phyloP scores from a whole-genome alignment of 306 rosid species.

The Cicer chorassanicum region DNA sequence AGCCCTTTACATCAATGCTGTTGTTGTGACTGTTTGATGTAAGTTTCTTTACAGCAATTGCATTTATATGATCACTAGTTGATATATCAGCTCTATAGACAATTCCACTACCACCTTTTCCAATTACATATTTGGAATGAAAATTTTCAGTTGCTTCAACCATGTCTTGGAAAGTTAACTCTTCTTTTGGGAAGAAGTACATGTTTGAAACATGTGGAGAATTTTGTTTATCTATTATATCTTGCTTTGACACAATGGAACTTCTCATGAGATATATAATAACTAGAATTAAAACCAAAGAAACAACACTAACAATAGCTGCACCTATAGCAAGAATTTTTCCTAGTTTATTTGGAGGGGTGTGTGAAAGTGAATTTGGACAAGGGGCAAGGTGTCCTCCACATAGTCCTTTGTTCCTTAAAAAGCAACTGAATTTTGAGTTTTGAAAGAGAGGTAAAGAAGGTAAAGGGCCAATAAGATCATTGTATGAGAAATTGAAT shows the following conservation, averaged over 20 bases:
- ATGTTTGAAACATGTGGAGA: conserved; percentile 54
- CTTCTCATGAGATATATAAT: conserved; percentile 62
- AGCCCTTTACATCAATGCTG: conserved; percentile 52
- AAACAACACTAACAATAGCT: conserved; percentile 64
- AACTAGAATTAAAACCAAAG: conserved; percentile 63
- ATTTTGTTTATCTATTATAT: conserved; percentile 43
- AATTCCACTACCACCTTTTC: conserved; percentile 78
- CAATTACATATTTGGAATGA: conserved; percentile 60
- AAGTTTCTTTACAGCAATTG: conserved; percentile 70
- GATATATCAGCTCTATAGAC: conserved; percentile 69
- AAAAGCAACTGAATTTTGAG: conserved; percentile 57
- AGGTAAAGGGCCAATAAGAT: conserved; percentile 77
- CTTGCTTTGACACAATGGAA: conserved; percentile 49
- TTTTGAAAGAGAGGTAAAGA: conserved; percentile 57
- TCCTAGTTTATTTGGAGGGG: conserved; percentile 48
- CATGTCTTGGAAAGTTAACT: conserved; percentile 63
- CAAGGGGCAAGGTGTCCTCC: conserved; percentile 67
- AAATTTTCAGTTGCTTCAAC: conserved; percentile 78
- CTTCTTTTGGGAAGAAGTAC: conserved; percentile 70
- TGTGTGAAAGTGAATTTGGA: conserved; percentile 41
- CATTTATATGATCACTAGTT: conserved; percentile 52
- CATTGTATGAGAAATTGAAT: conserved; percentile 76
- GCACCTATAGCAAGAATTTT: conserved; percentile 60
- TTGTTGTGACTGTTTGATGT: conserved; percentile 57
- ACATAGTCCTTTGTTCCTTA: conserved; percentile 69